These are phyloP conservation scores for Termitomyces titanicus DNA, from an alignment of 768 basidiomycete species.

Conservation along the genomic window DNA sequence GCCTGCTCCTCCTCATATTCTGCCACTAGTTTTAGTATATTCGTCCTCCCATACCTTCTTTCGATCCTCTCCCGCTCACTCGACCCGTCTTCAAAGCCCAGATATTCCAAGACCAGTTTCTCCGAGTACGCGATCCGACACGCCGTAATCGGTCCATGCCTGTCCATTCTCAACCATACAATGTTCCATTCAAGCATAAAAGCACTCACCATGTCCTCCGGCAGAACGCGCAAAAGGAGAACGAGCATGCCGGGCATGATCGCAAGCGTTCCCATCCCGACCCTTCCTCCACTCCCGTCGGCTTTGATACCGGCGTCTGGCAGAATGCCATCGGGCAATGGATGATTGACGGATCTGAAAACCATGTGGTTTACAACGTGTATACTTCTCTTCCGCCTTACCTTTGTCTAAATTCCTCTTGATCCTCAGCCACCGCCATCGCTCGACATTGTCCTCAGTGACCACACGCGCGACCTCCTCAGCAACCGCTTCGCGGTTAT, in stretches of 20 bases:
- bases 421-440: constrained; percentile 78
- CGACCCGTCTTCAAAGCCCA: constrained; percentile 52
- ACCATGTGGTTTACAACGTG: not conserved
- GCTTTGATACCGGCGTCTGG: constrained; percentile 72
- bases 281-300: constrained; percentile 45
- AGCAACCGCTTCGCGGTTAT: constrained; percentile 52
- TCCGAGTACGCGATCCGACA: constrained; percentile 72
- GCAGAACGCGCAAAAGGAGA: constrained; percentile 83
- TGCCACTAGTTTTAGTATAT: constrained; percentile 56
- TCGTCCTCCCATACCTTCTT: constrained; percentile 56
- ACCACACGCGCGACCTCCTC: constrained; percentile 75
- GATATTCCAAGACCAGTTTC: constrained; percentile 63
- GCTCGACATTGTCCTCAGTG: constrained; percentile 54
- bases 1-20: constrained; percentile 70
- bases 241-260: constrained; percentile 65
- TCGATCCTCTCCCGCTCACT: constrained; percentile 51
- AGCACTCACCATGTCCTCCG: constrained; percentile 65
- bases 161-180: constrained; percentile 21
- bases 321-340: constrained; percentile 81
- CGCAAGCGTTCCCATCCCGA: constrained; percentile 72
- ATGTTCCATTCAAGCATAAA: constrained; percentile 4
- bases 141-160: constrained; percentile 78
- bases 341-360: constrained; percentile 69
- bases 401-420: constrained; percentile 74
- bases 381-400: constrained; percentile 21